These are phyloP conservation scores for Coemansia sp. DNA, from an alignment of 192 early-diverging fungal genomes.

Conservation along the genomic window DNA sequence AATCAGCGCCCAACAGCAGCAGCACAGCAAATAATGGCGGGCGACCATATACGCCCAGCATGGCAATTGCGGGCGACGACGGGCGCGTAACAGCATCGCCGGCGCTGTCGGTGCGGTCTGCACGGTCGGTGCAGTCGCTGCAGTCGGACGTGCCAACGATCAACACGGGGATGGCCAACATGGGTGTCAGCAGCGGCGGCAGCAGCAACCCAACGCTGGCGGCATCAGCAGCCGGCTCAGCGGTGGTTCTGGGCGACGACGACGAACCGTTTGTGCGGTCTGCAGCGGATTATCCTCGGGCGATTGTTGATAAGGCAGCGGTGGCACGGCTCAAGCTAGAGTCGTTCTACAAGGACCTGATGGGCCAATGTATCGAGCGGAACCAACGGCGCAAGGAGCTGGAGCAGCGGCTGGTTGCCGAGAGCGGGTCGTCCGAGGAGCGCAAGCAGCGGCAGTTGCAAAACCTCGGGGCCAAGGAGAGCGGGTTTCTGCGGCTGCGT, in stretches of 20 bases:
- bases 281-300: conserved; percentile 72
- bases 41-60: conserved; percentile 47
- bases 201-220: too few relatives aligned
- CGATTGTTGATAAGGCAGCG: conserved; percentile 80
- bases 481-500: conserved; percentile 88
- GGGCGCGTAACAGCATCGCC: conserved; percentile 36
- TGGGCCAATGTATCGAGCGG: conserved; percentile 86
- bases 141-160: conserved; percentile 45
- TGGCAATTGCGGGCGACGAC: conserved; percentile 25
- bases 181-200: conserved; percentile 44
- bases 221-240: conserved; percentile 11
- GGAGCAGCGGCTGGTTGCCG: conserved; percentile 68
- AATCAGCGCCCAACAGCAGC: conserved; percentile 46
- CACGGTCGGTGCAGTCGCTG: conserved; percentile 45
- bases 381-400: conserved; percentile 75
- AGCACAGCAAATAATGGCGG: conserved; percentile 18
- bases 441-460: conserved; percentile 80
- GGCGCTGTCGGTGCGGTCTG: conserved; percentile 41
- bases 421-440: conserved; percentile 78
- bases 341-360: conserved; percentile 85
- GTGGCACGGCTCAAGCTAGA: conserved; percentile 90
- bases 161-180: conserved; percentile 50
- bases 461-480: conserved; percentile 81
- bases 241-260: conserved; percentile 24
- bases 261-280: conserved; percentile 61